phyloP scores from a whole-genome alignment of 176 grass and related monocot genomes.

The Oropetium thomaeum region DNA sequence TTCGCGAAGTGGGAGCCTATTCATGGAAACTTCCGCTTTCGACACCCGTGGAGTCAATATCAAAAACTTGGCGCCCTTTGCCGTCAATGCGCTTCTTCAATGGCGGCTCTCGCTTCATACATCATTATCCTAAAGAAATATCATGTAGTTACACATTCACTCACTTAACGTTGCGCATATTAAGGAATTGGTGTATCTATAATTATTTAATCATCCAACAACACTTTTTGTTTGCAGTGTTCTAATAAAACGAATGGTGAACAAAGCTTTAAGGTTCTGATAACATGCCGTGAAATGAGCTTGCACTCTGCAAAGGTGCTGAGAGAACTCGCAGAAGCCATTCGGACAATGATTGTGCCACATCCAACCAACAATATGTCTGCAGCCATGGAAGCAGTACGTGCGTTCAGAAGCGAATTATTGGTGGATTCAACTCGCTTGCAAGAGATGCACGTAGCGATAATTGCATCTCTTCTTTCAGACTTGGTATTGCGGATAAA shows the following conservation, averaged over 20 bases:
- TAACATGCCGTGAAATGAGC: constrained; percentile 62
- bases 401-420: constrained; percentile 19
- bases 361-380: constrained; percentile 39
- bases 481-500: constrained; percentile 51
- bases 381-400: constrained; percentile 37
- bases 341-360: constrained; percentile 49
- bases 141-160: constrained; percentile 30
- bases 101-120: constrained; percentile 68
- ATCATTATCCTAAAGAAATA: constrained; percentile 50
- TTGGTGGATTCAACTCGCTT: constrained; percentile 29
- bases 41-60: constrained; percentile 80
- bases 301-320: constrained; percentile 59
- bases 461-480: constrained; percentile 60
- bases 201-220: not conserved
- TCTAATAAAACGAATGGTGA: constrained; percentile 42
- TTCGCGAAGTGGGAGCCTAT: constrained; percentile 87
- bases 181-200: not conserved
- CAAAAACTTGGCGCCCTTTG: constrained; percentile 64
- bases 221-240: constrained; percentile 27
- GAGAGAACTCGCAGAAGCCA: constrained; percentile 49
- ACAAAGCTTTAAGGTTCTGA: constrained; percentile 38
- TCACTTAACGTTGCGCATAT: not conserved
- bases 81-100: constrained; percentile 74
- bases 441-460: constrained; percentile 57
- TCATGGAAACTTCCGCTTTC: constrained; percentile 70